Percentiles rank a stretch among this genome's conserved stretches.
phyloP scores from a whole-genome alignment of 2,329 filamentous ascomycete species.

The Fusarium citri region DNA sequence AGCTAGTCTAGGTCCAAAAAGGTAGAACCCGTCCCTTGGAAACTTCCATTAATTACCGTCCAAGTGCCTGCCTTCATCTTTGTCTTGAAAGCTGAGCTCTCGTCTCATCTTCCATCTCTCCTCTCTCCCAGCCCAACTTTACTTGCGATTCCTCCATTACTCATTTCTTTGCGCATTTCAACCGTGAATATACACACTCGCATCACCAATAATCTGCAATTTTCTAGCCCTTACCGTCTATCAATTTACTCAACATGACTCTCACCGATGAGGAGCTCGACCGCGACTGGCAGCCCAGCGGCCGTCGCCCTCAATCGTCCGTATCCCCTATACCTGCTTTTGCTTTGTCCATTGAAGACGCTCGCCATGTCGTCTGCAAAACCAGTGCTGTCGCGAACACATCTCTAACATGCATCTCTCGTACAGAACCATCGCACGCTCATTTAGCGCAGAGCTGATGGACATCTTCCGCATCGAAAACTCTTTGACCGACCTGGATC shows the following conservation, averaged over 20 bases:
- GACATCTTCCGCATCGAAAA: conserved; percentile 90
- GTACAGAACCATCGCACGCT: conserved; percentile 82
- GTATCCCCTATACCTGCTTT: conserved; percentile 66
- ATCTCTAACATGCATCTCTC: conserved; percentile 25
- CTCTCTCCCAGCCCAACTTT: not conserved
- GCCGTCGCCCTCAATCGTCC: conserved; percentile 84
- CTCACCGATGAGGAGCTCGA: conserved; percentile 76
- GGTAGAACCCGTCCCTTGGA: conserved; percentile 32
- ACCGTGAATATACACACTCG: conserved; percentile 14
- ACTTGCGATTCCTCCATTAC: not conserved
- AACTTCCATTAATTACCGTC: conserved; percentile 37
- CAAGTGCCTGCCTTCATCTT: conserved; percentile 8
- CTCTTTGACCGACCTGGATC: conserved; percentile 77
- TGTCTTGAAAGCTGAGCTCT: conserved; percentile 24
- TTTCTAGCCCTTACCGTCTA: not conserved
- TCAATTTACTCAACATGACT: conserved; percentile 40
- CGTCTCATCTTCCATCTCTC: not conserved
- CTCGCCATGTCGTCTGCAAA: conserved; percentile 5
- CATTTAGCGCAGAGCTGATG: conserved; percentile 87
- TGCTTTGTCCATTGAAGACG: conserved; percentile 64
- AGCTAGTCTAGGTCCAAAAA: conserved; percentile 25
- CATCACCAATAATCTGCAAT: not conserved
- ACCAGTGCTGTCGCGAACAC: conserved; percentile 21
- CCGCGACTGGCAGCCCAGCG: conserved; percentile 83
- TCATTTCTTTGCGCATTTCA: conserved; percentile 5